Evolutionary conservation across 768 basidiomycete genomes (phyloP).

Genomic region (Mycena rebaudengoi): DNA sequence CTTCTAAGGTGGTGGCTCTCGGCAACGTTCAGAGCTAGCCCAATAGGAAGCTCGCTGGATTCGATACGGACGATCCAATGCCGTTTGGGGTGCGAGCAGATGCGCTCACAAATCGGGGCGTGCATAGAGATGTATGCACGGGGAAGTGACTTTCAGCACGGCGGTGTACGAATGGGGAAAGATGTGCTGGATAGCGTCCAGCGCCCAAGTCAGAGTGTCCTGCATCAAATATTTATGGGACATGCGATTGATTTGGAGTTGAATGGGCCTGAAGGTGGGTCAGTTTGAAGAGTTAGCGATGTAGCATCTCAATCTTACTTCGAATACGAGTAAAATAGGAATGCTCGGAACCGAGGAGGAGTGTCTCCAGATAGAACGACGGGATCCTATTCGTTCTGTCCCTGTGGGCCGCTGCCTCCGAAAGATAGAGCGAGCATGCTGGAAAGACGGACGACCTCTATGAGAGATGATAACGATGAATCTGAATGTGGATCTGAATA

Average conservation of each 20-base stretch:
- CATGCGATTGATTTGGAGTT: conserved; percentile 16
- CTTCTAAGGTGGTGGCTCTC: not conserved
- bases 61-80: conserved; percentile 5
- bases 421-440: conserved; percentile 7
- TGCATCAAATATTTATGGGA: conserved; percentile 16
- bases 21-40: conserved; percentile 4
- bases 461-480: conserved; percentile 13
- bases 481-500: no score
- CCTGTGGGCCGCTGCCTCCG: not conserved
- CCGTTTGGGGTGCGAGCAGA: not conserved
- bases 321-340: conserved; percentile 6
- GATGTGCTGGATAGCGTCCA: conserved; percentile 14
- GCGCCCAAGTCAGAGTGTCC: conserved; percentile 7
- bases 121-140: not conserved
- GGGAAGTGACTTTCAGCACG: not conserved
- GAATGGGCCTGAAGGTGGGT: not conserved
- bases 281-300: not conserved
- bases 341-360: conserved; percentile 2
- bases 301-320: not conserved
- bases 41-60: not conserved
- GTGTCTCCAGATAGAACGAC: conserved; percentile 7
- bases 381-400: not conserved
- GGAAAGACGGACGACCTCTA: conserved; percentile 6
- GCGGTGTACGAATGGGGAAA: not conserved
- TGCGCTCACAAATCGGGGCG: not conserved